Base-by-base conservation (phyloP, 768 basidiomycete genomes). In the Ephemerocybe angulata region DNA sequence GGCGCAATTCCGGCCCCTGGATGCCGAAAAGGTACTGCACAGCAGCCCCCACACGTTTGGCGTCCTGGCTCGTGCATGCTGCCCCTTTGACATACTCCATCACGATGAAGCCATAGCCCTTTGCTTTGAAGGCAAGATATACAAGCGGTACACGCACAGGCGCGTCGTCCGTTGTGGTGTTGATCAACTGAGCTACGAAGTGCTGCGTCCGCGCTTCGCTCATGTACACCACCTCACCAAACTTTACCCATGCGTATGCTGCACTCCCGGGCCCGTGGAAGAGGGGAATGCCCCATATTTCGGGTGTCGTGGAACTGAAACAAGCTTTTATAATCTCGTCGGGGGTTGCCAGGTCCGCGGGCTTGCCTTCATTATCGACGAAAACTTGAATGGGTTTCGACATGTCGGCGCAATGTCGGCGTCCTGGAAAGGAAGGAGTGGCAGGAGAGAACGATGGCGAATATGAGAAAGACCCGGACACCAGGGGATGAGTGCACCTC, bases 1-100 rank as follows among this genome's bases (percentile, higher is more conserved):
- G 59, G 21, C 11, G 33, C 19, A 27, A 19, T 30, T 25, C 38
- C 8, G 59, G 59, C 21, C 53, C 25, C 25, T 21, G 58, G 30
- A 60, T 50, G 25, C n/a, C 49, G 47, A 60, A 54, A 28, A 60
- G 58, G 28, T 30, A 25, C 48, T 60, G 57, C 10, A 60, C 58
- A 37, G 59, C 59, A 15, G 24, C 35, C 17, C 52, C 59, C 10
- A 54, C 52, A 19, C 47, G 42, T 15, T 28, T 19, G 33, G 28
- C 24, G 27, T 59, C 60, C 21, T 11, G 22, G 42, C 31, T 15
- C n/a, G 42, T 33, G 54, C 58, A 61, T 22, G 33, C 29, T 30
- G 28, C 22, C 25, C 46, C 58, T 29, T 59, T 40, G 29, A 61
- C 54, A 54, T 59, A 61, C 50, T 61, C 60, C 27, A 49, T 56